These are phyloP conservation scores for Gastrolobium villosum DNA, from an alignment of 306 rosid species.

Conservation along the genomic window DNA sequence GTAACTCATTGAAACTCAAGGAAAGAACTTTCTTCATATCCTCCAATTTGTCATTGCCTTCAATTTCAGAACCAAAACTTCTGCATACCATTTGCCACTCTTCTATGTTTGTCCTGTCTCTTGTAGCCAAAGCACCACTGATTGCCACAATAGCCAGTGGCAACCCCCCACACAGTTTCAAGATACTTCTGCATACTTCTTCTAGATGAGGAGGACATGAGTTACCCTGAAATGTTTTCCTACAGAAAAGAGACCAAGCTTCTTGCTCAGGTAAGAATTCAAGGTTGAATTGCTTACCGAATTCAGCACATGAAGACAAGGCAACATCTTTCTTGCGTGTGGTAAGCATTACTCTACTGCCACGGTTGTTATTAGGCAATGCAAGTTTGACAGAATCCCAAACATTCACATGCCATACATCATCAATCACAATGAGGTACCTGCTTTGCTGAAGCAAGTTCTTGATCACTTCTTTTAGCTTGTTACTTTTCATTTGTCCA, in stretches of 20 bases:
- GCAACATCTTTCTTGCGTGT: slow-evolving; percentile 63
- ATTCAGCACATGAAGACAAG: slow-evolving; percentile 46
- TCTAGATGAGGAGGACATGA: slow-evolving; percentile 59
- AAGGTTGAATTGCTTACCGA: slow-evolving; percentile 49
- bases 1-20: slow-evolving; percentile 70
- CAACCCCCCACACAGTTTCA: slow-evolving; percentile 60
- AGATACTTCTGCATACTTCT: slow-evolving; percentile 40
- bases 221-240: slow-evolving; percentile 59
- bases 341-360: slow-evolving; percentile 65
- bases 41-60: slow-evolving; percentile 54
- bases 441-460: slow-evolving; percentile 53
- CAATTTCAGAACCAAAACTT: slow-evolving; percentile 57
- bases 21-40: slow-evolving; percentile 62
- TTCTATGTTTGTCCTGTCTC: slow-evolving; percentile 52
- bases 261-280: slow-evolving; percentile 59
- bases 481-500: slow-evolving; percentile 51
- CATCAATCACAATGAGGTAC: slow-evolving; percentile 66
- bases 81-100: slow-evolving; percentile 56
- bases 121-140: slow-evolving; percentile 59
- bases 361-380: slow-evolving; percentile 53
- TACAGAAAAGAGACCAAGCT: slow-evolving; percentile 64
- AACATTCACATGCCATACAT: slow-evolving; percentile 54
- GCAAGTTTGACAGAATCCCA: slow-evolving; percentile 64
- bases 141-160: slow-evolving; percentile 69
- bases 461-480: slow-evolving; percentile 52